Evolutionary conservation across 257 asterid species (phyloP).

Genomic region (Solanum verrucosum): DNA sequence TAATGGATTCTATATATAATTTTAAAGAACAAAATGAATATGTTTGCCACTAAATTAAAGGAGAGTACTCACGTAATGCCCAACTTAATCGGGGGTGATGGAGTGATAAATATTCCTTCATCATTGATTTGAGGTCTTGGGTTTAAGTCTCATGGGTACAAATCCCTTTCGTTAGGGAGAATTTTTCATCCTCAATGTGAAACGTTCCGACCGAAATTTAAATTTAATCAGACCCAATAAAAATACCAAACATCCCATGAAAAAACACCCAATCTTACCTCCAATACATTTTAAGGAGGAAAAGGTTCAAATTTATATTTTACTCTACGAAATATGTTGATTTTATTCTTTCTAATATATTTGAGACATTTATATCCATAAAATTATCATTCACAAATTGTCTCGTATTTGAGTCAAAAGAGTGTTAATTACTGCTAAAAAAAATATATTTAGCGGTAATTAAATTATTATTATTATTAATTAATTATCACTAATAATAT

Average conservation of each 20-base stretch:
- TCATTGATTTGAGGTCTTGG: rapidly evolving
- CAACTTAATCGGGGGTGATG: background rate
- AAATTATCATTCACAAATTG: background rate
- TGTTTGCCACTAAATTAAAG: background rate
- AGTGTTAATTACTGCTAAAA: too few relatives aligned
- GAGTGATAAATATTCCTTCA: background rate
- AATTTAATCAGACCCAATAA: background rate
- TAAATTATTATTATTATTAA: too few relatives aligned
- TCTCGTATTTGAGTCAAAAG: background rate
- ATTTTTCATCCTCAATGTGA: background rate
- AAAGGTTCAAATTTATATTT: background rate
- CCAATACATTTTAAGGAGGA: background rate
- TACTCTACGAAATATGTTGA: background rate
- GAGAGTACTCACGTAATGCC: background rate
- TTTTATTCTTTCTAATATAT: background rate
- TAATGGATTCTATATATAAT: background rate
- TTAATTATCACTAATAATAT: too few relatives aligned
- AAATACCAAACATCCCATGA: rapidly evolving
- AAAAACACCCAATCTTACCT: background rate
- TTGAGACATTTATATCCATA: background rate
- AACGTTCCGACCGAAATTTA: rapidly evolving
- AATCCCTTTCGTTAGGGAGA: background rate
- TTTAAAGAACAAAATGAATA: background rate
- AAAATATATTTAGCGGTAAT: rapidly evolving
- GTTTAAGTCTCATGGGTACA: rapidly evolving